A percentile compares a stretch with the other conserved stretches of the same genome.
These are phyloP conservation scores for Starmera amethionina DNA, from an alignment of 805 yeast species.

Conservation along the genomic window DNA sequence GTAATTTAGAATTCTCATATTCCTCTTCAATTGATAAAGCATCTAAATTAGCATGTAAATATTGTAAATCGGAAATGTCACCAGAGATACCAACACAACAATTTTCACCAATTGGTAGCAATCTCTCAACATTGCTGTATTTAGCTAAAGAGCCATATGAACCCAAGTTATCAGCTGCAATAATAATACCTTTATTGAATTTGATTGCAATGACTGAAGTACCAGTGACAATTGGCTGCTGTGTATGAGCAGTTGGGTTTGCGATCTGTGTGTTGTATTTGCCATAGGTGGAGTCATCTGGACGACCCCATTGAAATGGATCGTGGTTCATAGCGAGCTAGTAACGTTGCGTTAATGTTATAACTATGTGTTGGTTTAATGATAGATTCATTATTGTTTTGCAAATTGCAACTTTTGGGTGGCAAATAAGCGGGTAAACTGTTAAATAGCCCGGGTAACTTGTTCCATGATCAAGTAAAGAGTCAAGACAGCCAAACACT, in stretches of 20 bases:
- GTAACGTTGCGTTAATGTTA: no score
- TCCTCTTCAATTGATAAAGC: conserved; percentile 70
- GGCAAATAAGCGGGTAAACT: no score
- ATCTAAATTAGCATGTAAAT: conserved; percentile 62
- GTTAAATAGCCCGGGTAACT: no score
- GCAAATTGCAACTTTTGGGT: not conserved
- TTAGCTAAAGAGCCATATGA: conserved; percentile 91
- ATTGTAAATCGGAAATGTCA: conserved; percentile 89
- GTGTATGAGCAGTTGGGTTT: conserved; percentile 77
- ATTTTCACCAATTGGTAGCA: conserved; percentile 72
- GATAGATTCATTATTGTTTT: conserved; percentile 6
- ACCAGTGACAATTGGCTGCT: conserved; percentile 93
- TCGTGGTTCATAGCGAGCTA: conserved; percentile 72
- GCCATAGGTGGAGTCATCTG: conserved; percentile 75
- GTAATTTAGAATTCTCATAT: conserved; percentile 61
- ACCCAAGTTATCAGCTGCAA: conserved; percentile 93
- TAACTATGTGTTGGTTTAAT: not conserved
- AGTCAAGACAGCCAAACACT: no score
- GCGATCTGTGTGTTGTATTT: conserved; percentile 68
- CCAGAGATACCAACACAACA: conserved; percentile 93
- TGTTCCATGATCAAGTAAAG: no score
- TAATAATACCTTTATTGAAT: conserved; percentile 79
- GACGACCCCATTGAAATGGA: conserved; percentile 95
- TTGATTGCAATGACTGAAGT: conserved; percentile 90
- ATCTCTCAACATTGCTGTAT: conserved; percentile 76